Evolutionary conservation across 2,329 filamentous ascomycete species (phyloP).

Genomic region (Cytospora piceicola): DNA sequence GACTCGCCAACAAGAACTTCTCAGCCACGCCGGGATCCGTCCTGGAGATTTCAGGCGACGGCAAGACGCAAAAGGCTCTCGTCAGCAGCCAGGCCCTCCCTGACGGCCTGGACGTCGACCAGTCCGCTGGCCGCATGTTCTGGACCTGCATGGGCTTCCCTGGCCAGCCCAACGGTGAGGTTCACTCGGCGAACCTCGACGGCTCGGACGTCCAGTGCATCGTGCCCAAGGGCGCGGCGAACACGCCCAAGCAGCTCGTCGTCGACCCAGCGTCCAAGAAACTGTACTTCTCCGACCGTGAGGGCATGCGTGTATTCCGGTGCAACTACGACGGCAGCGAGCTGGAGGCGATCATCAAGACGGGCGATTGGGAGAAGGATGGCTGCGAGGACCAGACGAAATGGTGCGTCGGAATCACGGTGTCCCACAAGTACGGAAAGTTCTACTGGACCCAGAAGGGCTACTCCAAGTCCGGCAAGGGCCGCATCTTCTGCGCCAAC

Average conservation of each 20-base stretch:
- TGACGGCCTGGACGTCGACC: slow-evolving; percentile 49
- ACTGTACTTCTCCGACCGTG: slow-evolving; percentile 50
- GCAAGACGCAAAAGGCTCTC: slow-evolving; percentile 33
- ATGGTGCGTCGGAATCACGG: slow-evolving; percentile 61
- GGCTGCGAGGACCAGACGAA: slow-evolving; percentile 39
- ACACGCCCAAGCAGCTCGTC: slow-evolving; percentile 53
- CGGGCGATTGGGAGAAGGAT: slow-evolving; percentile 23
- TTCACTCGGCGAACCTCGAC: slow-evolving; percentile 49
- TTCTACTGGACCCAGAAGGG: slow-evolving; percentile 68
- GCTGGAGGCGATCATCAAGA: slow-evolving; percentile 45
- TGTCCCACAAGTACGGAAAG: slow-evolving; percentile 47
- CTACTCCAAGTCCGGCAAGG: slow-evolving; percentile 51
- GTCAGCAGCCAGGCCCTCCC: slow-evolving; percentile 40
- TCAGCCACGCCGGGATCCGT: slow-evolving; percentile 28
- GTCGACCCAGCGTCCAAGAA: slow-evolving; percentile 39
- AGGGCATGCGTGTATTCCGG: slow-evolving; percentile 46
- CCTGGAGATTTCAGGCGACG: slow-evolving; percentile 33
- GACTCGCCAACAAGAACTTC: slow-evolving; percentile 29
- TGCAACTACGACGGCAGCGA: slow-evolving; percentile 45
- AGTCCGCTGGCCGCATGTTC: slow-evolving; percentile 43
- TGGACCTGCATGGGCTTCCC: slow-evolving; percentile 55
- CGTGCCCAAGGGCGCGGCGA: slow-evolving; percentile 47
- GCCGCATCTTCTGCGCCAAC: slow-evolving; percentile 56
- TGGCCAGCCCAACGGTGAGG: slow-evolving; percentile 45
- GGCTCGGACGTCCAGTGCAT: slow-evolving; percentile 50